Evolutionary conservation across 495 filamentous ascomycete species (phyloP), one percentile per base, ranked within the genome.

Genomic region (Penicillium bovifimosum): DNA sequence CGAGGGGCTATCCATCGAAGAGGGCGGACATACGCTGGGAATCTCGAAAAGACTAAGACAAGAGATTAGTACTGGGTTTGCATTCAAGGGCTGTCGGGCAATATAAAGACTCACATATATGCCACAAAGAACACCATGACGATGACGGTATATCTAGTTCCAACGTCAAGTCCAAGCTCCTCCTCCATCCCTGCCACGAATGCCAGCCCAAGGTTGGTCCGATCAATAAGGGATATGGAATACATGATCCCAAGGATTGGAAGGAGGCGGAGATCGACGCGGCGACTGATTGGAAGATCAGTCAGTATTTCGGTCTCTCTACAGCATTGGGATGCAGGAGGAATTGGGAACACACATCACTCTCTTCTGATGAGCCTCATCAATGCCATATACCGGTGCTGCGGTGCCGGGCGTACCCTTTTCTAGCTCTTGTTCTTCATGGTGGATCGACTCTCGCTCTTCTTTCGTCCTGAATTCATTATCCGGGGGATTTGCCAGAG

Each of bases 211-310:
- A 42, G 41, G 13, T 42, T 42, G 24, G 41, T 42, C 26, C 41
- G 26, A 26, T 42, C 41, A 9, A 42, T 42, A 4, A 42, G 41
- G 9, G 41, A 42, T 16, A 42, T 42, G 26, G 41, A 42, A 42
- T 42, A 42, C 41, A 42, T 42, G n/a, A 42, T 42, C 14, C 41
- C 41, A 26, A 42, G 41, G 14, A 42, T 42, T 28, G 41, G 41
- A n/a, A 42, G 41, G 26, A 42, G 41, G 18, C 41, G 41, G n/a
- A 42, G 41, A 29, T 42, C 41, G 9, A 42, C 26, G 1, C 41
- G 41, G 27, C 41, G 41, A 26, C 41, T 42, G 5, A n/a, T 17
- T 28, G 6, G 8, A 41, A n/a, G 7, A 41, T 17, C n/a, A 24
- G 20, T 24, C 20, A 24, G 20, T 24, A 2, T 24, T 24, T 24